These are phyloP conservation scores for Macadamia integrifolia DNA, from an alignment of 164 flowering plant genomes.

Conservation along the genomic window DNA sequence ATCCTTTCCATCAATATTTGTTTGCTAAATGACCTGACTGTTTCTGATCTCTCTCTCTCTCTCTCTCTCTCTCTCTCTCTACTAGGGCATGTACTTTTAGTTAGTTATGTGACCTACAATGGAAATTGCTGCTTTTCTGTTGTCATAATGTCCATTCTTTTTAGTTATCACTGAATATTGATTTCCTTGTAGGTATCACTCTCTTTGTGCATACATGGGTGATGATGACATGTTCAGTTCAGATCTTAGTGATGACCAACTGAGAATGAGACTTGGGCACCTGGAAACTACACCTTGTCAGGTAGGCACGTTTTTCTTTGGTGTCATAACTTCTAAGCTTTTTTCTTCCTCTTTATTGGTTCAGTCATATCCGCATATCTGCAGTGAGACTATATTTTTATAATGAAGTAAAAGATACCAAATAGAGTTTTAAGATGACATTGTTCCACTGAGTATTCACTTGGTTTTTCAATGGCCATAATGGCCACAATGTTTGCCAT, in stretches of 20 bases:
- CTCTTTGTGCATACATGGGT: constrained; percentile 90
- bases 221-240: constrained; percentile 99
- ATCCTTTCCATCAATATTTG: too few relatives aligned
- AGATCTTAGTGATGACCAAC: constrained; percentile 90
- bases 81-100: too few relatives aligned
- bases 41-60: background rate
- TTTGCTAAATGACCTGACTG: too few relatives aligned
- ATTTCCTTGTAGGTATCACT: constrained; percentile 62
- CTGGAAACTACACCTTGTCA: constrained; percentile 88
- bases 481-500: too few relatives aligned
- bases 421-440: too few relatives aligned
- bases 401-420: too few relatives aligned
- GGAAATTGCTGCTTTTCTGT: background rate
- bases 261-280: constrained; percentile 81
- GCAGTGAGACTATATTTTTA: background rate
- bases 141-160: background rate
- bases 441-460: too few relatives aligned
- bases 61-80: too few relatives aligned
- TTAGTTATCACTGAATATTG: too few relatives aligned
- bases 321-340: background rate
- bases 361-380: too few relatives aligned
- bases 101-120: background rate
- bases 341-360: too few relatives aligned
- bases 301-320: constrained; percentile 33
- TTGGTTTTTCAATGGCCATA: too few relatives aligned